A percentile compares a stretch with the other conserved stretches of the same genome.
phyloP scores from a whole-genome alignment of 2,329 filamentous ascomycete genomes.

The Hypoxylon rubiginosum region DNA sequence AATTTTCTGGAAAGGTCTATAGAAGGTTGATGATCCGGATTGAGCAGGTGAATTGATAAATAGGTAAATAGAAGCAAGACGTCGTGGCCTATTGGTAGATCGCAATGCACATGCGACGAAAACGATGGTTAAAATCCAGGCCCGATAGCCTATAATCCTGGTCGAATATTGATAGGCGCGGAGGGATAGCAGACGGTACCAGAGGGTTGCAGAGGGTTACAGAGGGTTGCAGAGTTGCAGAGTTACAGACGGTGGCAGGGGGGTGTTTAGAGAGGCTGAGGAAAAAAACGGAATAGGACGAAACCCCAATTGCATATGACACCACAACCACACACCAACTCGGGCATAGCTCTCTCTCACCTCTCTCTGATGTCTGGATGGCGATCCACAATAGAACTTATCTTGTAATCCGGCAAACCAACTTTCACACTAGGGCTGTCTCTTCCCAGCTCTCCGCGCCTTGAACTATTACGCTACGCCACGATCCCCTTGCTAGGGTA shows the following conservation, averaged over 20 bases:
- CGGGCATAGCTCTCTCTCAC: not conserved
- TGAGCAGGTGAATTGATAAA: slow-evolving; percentile 12
- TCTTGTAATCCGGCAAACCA: slow-evolving; percentile 12
- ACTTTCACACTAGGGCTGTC: slow-evolving; percentile 15
- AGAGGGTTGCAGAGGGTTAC: slow-evolving; percentile 15
- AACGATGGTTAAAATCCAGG: slow-evolving; percentile 40
- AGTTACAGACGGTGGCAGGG: slow-evolving; percentile 3
- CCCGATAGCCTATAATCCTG: slow-evolving; percentile 41
- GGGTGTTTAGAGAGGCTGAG: slow-evolving; percentile 39
- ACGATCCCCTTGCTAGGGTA: slow-evolving; percentile 39
- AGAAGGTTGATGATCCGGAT: slow-evolving; percentile 14
- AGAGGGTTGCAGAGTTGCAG: not conserved
- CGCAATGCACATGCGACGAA: slow-evolving; percentile 35
- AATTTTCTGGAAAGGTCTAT: slow-evolving; percentile 35
- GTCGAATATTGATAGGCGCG: slow-evolving; percentile 37
- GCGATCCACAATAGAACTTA: slow-evolving; percentile 15
- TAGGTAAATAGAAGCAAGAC: slow-evolving; percentile 13
- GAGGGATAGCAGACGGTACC: slow-evolving; percentile 18
- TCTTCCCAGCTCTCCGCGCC: slow-evolving; percentile 28
- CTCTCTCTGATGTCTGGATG: slow-evolving; percentile 3
- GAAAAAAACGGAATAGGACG: slow-evolving; percentile 43
- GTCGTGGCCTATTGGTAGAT: slow-evolving; percentile 22
- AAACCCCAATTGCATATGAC: slow-evolving; percentile 41
- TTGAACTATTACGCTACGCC: slow-evolving; percentile 32
- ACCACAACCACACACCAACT: slow-evolving; percentile 33